Evolutionary conservation across 805 yeast species (phyloP).

Genomic region (Cyberlindnera meyerae): DNA sequence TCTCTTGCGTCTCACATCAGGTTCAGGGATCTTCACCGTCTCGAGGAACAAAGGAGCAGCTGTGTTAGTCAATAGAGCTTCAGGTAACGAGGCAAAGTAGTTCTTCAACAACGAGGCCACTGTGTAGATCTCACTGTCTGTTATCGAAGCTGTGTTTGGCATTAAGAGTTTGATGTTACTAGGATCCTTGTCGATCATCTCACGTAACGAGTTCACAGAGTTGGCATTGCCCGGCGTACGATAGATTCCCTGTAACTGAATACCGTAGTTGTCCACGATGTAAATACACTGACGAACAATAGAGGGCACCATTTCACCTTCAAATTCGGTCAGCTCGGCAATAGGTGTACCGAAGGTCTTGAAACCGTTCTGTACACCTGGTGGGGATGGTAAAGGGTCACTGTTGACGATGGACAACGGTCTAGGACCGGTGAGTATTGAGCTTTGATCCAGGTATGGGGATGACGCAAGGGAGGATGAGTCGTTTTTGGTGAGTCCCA

Average conservation of each 20-base stretch:
- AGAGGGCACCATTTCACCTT: conserved; percentile 88
- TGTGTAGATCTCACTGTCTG: conserved; percentile 78
- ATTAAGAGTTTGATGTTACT: conserved; percentile 53
- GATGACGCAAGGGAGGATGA: no score
- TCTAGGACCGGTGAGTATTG: conserved; percentile 26
- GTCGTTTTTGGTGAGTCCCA: neutral
- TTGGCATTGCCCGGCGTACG: conserved; percentile 76
- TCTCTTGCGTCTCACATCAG: conserved; percentile 57
- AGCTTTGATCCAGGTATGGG: conserved; percentile 13
- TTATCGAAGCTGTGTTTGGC: conserved; percentile 48
- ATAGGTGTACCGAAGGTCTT: conserved; percentile 80
- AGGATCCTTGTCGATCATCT: conserved; percentile 71
- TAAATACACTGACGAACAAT: conserved; percentile 85
- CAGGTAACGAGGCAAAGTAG: conserved; percentile 82
- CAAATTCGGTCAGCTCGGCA: conserved; percentile 70
- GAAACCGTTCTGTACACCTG: conserved; percentile 27
- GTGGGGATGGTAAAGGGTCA: conserved; percentile 26
- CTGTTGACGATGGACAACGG: conserved; percentile 27
- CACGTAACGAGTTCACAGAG: conserved; percentile 68
- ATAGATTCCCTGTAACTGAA: conserved; percentile 84
- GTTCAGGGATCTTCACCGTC: conserved; percentile 65
- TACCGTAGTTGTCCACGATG: conserved; percentile 79
- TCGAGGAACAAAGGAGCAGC: conserved; percentile 59
- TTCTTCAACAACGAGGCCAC: conserved; percentile 85
- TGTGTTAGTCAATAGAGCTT: conserved; percentile 69